These are phyloP conservation scores for Aethionema arabicum DNA, from an alignment of 345 rosid genomes.

Conservation along the genomic window DNA sequence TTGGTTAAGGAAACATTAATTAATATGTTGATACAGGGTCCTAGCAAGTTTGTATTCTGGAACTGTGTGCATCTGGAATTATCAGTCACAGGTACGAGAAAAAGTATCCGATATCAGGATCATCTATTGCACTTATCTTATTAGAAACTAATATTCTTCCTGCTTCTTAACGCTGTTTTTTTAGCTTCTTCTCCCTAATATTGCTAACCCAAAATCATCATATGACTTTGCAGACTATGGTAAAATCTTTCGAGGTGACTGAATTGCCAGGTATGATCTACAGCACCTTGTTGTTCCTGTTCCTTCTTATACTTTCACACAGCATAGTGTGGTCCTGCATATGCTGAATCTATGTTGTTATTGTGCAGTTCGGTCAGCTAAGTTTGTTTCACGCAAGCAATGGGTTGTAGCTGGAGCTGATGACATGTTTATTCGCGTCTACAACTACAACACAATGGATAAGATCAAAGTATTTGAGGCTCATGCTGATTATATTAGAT, in stretches of 20 bases:
- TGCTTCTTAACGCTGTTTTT: background rate
- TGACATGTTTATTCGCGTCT: constrained; percentile 78
- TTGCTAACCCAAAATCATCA: constrained; percentile 31
- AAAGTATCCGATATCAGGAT: background rate
- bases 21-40: constrained; percentile 43
- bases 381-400: constrained; percentile 75
- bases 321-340: constrained; percentile 14
- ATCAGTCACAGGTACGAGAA: constrained; percentile 71
- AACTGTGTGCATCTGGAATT: constrained; percentile 66
- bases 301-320: constrained; percentile 4
- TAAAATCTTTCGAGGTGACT: constrained; percentile 80
- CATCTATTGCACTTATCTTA: constrained; percentile 12
- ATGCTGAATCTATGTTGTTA: constrained; percentile 20
- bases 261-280: constrained; percentile 73
- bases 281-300: background rate
- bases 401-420: constrained; percentile 88
- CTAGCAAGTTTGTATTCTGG: constrained; percentile 63
- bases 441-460: constrained; percentile 76
- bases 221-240: constrained; percentile 54
- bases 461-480: constrained; percentile 77
- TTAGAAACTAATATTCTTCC: constrained; percentile 8
- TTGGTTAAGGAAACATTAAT: background rate
- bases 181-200: constrained; percentile 5
- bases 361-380: constrained; percentile 87
- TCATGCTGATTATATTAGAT: constrained; percentile 78